Evolutionary conservation across 2,329 filamentous ascomycete genomes (phyloP).

Genomic region (Curvularia sp.): DNA sequence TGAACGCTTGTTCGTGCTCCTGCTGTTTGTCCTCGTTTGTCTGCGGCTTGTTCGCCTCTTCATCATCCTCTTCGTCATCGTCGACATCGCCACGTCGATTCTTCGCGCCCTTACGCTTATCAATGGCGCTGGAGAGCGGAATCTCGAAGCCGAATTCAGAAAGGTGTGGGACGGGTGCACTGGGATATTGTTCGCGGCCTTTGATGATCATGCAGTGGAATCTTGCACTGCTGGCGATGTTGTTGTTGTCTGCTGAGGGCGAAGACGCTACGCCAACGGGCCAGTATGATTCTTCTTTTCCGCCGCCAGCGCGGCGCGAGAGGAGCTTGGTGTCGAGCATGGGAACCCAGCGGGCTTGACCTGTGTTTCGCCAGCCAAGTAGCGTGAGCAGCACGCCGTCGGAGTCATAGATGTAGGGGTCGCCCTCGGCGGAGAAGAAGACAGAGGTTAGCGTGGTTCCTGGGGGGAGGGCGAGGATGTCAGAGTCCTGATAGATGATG

Average conservation of each 20-base stretch:
- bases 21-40: conserved; percentile 58
- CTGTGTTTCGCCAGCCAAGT: conserved; percentile 86
- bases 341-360: conserved; percentile 88
- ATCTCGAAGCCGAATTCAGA: conserved; percentile 93
- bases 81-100: conserved; percentile 45
- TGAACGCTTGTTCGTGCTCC: conserved; percentile 79
- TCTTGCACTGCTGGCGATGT: conserved; percentile 76
- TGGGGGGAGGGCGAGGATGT: conserved; percentile 82
- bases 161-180: conserved; percentile 87
- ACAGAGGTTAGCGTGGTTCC: conserved; percentile 77
- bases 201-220: conserved; percentile 99
- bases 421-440: conserved; percentile 92
- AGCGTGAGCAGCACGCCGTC: conserved; percentile 87
- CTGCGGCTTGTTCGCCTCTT: conserved; percentile 31
- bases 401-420: conserved; percentile 95
- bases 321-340: conserved; percentile 88
- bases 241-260: conserved; percentile 64
- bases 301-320: conserved; percentile 79
- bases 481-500: conserved; percentile 92
- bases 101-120: conserved; percentile 31
- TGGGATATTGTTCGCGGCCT: conserved; percentile 82
- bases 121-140: conserved; percentile 69
- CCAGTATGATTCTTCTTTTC: conserved; percentile 91
- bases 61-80: conserved; percentile 43
- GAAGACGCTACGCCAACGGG: conserved; percentile 90